Conservation (phyloP, 169 alveolate genomes). For the Amoebophrya sp. region DNA sequence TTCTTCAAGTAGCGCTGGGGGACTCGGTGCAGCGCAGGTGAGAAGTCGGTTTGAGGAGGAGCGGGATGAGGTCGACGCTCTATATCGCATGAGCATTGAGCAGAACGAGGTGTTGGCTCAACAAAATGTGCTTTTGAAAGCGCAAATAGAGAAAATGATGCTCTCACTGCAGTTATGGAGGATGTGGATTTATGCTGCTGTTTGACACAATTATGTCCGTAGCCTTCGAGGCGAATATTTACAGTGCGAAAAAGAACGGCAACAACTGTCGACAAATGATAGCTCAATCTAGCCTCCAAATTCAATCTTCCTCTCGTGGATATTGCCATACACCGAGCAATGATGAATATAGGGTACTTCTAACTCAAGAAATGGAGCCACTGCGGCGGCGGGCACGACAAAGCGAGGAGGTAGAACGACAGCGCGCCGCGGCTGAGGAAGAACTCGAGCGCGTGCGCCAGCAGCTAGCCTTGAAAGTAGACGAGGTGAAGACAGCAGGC, state of each 20-base stretch:
- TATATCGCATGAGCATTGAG: conserved; percentile 37
- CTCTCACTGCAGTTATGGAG: no score
- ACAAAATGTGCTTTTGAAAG: conserved; percentile 44
- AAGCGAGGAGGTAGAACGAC: not conserved
- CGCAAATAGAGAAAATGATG: conserved; percentile 38
- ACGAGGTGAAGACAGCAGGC: not conserved
- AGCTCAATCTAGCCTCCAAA: no score
- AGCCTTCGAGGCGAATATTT: no score
- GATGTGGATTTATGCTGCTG: no score
- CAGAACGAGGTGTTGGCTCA: conserved; percentile 46
- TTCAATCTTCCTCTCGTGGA: no score
- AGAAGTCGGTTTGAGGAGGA: conserved; percentile 27
- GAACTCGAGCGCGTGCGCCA: not conserved
- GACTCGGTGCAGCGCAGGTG: not conserved
- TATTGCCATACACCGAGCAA: no score
- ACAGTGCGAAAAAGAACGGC: not conserved
- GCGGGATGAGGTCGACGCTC: conserved; percentile 46
- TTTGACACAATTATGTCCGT: no score
- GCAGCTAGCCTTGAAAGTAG: not conserved
- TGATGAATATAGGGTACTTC: no score
- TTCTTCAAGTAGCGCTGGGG: not conserved
- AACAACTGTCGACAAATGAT: no score
- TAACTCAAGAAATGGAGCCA: no score
- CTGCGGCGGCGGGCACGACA: not conserved
- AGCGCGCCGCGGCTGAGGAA: not conserved